These are phyloP conservation scores for Dactylonectria estremocensis DNA, from an alignment of 2,329 filamentous ascomycete species.

Conservation along the genomic window DNA sequence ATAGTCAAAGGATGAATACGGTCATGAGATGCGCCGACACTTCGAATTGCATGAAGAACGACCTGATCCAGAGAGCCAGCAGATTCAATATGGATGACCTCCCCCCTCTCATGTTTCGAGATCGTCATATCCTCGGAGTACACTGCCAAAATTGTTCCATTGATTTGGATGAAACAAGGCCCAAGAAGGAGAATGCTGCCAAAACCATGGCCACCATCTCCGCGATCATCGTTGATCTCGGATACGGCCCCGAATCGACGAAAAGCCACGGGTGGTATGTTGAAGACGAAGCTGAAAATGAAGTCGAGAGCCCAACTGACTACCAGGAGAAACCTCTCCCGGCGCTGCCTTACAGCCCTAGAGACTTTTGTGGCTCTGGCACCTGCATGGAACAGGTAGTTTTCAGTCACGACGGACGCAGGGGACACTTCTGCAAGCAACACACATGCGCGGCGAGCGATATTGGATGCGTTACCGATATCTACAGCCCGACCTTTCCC, in stretches of 20 bases:
- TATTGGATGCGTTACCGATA: constrained; percentile 33
- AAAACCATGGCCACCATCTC: neutral
- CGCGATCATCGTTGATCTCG: neutral
- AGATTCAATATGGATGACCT: neutral
- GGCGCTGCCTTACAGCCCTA: neutral
- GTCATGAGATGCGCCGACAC: neutral
- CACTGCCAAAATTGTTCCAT: neutral
- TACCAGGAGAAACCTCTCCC: neutral
- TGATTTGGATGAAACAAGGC: neutral
- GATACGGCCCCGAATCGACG: neutral
- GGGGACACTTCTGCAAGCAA: constrained; percentile 35
- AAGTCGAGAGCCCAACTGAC: neutral
- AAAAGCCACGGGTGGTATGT: neutral
- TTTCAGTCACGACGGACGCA: constrained; percentile 4
- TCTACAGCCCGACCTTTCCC: neutral
- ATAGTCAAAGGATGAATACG: neutral
- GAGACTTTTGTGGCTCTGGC: constrained; percentile 26
- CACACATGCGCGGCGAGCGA: constrained; percentile 39
- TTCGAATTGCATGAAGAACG: neutral
- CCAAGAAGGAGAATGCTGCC: neutral
- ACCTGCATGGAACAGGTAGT: neutral
- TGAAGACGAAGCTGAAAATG: neutral
- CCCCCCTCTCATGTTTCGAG: neutral
- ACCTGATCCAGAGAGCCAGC: neutral
- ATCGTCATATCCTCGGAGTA: neutral